Percentiles rank a stretch among this genome's conserved stretches.
Evolutionary conservation across 192 early-diverging fungal species (phyloP).

Genomic region (Coemansia sp.): DNA sequence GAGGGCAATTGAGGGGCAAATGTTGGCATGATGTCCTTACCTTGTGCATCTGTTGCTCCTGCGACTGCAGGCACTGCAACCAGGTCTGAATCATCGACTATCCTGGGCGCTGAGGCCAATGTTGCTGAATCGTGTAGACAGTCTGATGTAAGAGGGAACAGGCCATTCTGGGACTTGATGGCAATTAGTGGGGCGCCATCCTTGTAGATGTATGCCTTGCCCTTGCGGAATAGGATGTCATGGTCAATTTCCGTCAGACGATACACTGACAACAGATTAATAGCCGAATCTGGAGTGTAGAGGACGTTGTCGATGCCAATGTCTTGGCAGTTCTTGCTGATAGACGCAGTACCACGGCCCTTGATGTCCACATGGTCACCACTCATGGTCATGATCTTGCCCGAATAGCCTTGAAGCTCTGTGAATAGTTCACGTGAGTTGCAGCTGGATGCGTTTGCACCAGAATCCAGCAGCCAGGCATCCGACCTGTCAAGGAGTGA

Average conservation of each 20-base stretch:
- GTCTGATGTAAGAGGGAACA: background rate
- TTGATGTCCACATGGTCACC: background rate
- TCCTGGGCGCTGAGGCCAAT: background rate
- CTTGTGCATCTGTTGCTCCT: slow-evolving; percentile 4
- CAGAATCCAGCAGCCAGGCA: background rate
- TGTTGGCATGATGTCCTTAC: slow-evolving; percentile 3
- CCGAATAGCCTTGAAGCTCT: background rate
- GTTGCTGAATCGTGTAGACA: background rate
- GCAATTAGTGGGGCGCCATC: background rate
- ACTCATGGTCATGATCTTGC: background rate
- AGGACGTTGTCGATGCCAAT: background rate
- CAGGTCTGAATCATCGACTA: background rate
- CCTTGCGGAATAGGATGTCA: background rate
- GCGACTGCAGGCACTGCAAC: background rate
- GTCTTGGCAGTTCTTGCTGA: background rate
- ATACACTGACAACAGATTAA: background rate
- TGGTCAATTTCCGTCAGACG: background rate
- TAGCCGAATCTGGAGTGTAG: background rate
- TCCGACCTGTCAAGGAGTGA: background rate
- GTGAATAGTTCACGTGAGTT: background rate
- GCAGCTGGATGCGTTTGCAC: background rate
- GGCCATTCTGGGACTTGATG: background rate
- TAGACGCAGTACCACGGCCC: background rate
- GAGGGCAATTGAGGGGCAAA: background rate
- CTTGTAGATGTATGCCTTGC: background rate